phyloP scores from a whole-genome alignment of 176 grass and related monocot genomes.

The Leersia perrieri region DNA sequence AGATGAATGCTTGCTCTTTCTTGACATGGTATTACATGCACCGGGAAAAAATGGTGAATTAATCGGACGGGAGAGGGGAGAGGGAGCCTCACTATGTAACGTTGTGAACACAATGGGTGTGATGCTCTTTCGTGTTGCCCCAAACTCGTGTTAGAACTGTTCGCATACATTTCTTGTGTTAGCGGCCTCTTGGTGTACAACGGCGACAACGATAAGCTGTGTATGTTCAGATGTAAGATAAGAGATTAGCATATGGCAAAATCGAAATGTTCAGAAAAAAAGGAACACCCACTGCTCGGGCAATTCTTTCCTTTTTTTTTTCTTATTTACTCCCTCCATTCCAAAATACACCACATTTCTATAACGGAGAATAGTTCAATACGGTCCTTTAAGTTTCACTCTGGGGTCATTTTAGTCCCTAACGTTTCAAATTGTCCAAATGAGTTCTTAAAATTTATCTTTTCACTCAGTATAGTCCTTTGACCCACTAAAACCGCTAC shows the following conservation, averaged over 20 bases:
- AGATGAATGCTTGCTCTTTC: not conserved
- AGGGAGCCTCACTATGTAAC: not conserved
- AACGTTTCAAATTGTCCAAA: no score
- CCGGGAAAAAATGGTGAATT: not conserved
- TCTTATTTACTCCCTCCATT: no score
- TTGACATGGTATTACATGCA: not conserved
- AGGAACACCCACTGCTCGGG: not conserved
- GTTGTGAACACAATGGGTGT: not conserved
- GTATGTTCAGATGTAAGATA: not conserved
- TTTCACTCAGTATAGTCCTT: no score
- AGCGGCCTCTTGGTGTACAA: conserved; percentile 1
- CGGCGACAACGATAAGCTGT: not conserved
- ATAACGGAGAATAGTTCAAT: no score
- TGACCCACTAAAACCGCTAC: no score
- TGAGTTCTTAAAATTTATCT: no score
- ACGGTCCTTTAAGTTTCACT: no score
- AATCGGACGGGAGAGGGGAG: not conserved
- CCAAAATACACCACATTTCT: no score
- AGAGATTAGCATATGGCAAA: not conserved
- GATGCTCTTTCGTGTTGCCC: not conserved
- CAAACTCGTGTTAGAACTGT: conserved; percentile 17
- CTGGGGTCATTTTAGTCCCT: no score
- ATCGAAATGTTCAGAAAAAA: not conserved
- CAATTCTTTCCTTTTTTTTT: not conserved
- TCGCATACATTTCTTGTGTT: not conserved